A percentile compares a stretch with the other conserved stretches of the same genome.
phyloP scores from a whole-genome alignment of 148 eudicot genomes.

The Silene conica region DNA sequence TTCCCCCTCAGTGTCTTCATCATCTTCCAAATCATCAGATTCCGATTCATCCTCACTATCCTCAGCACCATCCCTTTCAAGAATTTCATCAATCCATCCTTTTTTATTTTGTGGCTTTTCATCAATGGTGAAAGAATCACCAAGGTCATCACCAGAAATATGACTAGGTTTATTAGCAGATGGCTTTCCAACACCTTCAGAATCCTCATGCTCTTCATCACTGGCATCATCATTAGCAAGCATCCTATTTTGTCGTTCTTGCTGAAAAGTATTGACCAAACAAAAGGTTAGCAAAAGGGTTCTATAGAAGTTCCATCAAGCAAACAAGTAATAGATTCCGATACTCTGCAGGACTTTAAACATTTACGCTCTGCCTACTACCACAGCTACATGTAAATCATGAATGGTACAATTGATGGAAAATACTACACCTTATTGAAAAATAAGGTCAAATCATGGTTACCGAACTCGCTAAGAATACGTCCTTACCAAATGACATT shows the following conservation, averaged over 20 bases:
- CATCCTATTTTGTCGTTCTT: slow-evolving; percentile 87
- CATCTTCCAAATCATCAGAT: slow-evolving; percentile 47
- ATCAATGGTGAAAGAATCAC: slow-evolving; percentile 76
- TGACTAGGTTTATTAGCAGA: slow-evolving; percentile 40
- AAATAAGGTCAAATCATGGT: too few relatives aligned
- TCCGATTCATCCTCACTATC: slow-evolving; percentile 38
- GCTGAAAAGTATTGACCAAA: slow-evolving; percentile 36
- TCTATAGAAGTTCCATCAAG: too few relatives aligned
- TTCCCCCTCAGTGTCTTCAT: slow-evolving; percentile 45
- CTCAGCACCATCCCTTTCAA: slow-evolving; percentile 37
- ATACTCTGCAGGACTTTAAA: not conserved
- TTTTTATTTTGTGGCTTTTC: slow-evolving; percentile 40
- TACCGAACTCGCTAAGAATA: too few relatives aligned
- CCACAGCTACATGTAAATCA: too few relatives aligned
- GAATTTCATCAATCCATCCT: slow-evolving; percentile 64
- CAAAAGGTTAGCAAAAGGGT: slow-evolving; percentile 2
- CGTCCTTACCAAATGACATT: too few relatives aligned
- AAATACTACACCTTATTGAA: not conserved
- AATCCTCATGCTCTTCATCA: slow-evolving; percentile 58
- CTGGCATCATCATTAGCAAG: slow-evolving; percentile 63
- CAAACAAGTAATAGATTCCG: too few relatives aligned
- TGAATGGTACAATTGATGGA: too few relatives aligned
- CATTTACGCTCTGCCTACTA: not conserved
- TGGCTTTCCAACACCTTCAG: slow-evolving; percentile 35
- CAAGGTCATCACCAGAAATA: slow-evolving; percentile 98